A percentile compares a stretch with the other conserved stretches of the same genome.
These are phyloP conservation scores for Metschnikowia corniflorae DNA, from an alignment of 805 yeast genomes.

Conservation along the genomic window DNA sequence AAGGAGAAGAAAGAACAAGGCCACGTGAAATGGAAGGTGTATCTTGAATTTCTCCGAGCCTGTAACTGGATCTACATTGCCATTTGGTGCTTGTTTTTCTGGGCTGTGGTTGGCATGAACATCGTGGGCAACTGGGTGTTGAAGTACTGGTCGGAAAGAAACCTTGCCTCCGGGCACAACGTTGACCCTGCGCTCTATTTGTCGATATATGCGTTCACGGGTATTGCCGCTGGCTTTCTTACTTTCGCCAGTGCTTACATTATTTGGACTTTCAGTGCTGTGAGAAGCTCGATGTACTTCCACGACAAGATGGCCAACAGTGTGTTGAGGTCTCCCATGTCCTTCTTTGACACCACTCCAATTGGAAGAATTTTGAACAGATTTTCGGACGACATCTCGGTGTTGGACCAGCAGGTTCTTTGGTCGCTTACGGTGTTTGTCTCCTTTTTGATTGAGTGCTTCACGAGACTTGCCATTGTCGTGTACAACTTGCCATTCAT, in stretches of 20 bases:
- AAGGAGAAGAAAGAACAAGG: slow-evolving; percentile 23
- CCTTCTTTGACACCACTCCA: slow-evolving; percentile 41
- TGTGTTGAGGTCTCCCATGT: slow-evolving; percentile 39
- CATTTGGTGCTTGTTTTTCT: slow-evolving; percentile 20
- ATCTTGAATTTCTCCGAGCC: slow-evolving; percentile 29
- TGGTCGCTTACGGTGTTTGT: slow-evolving; percentile 29
- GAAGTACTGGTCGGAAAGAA: slow-evolving; percentile 36
- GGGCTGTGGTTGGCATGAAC: slow-evolving; percentile 21
- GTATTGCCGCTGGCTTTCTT: slow-evolving; percentile 27
- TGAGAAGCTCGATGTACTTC: slow-evolving; percentile 30
- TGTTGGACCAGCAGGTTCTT: slow-evolving; percentile 30
- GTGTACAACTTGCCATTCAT: slow-evolving; percentile 31
- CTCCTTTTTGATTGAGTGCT: slow-evolving; percentile 21
- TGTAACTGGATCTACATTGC: slow-evolving; percentile 28
- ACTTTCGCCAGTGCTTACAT: slow-evolving; percentile 27
- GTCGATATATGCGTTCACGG: slow-evolving; percentile 24
- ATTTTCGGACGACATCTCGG: slow-evolving; percentile 35
- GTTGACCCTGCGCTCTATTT: slow-evolving; percentile 25
- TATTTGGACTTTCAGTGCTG: slow-evolving; percentile 29
- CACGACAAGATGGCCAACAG: slow-evolving; percentile 36
- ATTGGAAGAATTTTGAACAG: slow-evolving; percentile 38
- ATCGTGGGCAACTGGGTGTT: slow-evolving; percentile 28
- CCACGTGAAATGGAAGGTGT: slow-evolving; percentile 27
- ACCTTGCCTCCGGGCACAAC: slow-evolving; percentile 23
- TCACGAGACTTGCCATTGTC: slow-evolving; percentile 30